Percentiles rank a stretch among this genome's conserved stretches.
These are phyloP conservation scores for Brassica balearica DNA, from an alignment of 441 rosid species.

Conservation along the genomic window DNA sequence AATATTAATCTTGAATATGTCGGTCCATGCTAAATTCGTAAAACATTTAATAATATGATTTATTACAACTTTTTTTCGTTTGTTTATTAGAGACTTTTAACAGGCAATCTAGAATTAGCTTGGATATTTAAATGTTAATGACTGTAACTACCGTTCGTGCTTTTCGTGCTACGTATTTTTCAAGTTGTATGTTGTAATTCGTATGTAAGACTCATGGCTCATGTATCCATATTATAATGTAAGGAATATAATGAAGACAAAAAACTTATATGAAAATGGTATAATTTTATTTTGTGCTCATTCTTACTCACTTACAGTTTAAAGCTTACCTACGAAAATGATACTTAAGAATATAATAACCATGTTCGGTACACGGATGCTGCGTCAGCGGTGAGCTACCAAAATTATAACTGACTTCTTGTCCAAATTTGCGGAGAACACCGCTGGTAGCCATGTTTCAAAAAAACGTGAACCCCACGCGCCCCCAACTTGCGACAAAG, in stretches of 20 bases:
- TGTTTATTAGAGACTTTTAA: not conserved
- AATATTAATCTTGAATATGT: constrained; percentile 27
- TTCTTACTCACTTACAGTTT: not conserved
- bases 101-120: constrained; percentile 11
- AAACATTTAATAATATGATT: not conserved
- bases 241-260: not conserved
- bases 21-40: constrained; percentile 14
- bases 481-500: no score
- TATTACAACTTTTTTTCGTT: not conserved
- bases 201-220: not conserved
- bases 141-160: constrained; percentile 14
- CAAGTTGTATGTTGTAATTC: not conserved
- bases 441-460: no score
- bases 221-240: not conserved
- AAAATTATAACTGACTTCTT: no score
- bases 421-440: no score
- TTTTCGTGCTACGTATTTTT: not conserved
- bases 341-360: not conserved
- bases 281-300: not conserved
- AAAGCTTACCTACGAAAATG: not conserved
- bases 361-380: no score
- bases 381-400: no score
- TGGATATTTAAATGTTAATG: not conserved
- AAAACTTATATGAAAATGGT: not conserved
- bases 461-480: no score